Conservation (phyloP, 495 filamentous ascomycete species). For the Astrocystis sublimbata region DNA sequence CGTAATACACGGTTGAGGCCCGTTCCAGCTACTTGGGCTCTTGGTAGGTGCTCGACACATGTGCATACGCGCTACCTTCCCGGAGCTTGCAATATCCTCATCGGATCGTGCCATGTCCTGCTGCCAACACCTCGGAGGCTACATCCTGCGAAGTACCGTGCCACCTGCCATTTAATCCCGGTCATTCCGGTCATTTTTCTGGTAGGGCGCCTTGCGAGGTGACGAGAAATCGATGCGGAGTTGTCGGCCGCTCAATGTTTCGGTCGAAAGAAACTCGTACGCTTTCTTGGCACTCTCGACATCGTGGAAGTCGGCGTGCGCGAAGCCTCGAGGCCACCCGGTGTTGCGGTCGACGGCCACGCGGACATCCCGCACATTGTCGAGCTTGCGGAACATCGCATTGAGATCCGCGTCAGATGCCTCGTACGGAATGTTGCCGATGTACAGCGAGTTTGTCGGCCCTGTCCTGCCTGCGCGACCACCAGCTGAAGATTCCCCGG, state of each 20-base stretch:
- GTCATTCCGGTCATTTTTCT: not conserved
- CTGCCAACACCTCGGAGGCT: not conserved
- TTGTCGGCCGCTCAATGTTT: conserved; percentile 63
- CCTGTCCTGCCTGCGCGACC: conserved; percentile 3
- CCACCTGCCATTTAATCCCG: not conserved
- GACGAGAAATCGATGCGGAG: conserved; percentile 66
- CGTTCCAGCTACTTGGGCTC: not conserved
- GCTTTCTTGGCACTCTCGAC: conserved; percentile 61
- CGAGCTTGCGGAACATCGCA: conserved; percentile 69
- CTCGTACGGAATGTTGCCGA: conserved; percentile 90
- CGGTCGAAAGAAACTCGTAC: conserved; percentile 52
- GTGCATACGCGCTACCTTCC: not conserved
- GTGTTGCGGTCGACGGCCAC: conserved; percentile 88
- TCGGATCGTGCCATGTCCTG: not conserved
- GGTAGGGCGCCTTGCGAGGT: not conserved
- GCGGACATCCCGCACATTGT: conserved; percentile 76
- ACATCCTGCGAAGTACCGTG: not conserved
- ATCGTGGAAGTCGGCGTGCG: conserved; percentile 82
- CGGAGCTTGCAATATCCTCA: not conserved
- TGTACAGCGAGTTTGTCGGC: conserved; percentile 70
- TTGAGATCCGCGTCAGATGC: conserved; percentile 87
- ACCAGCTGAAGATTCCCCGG: not conserved
- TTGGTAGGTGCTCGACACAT: not conserved
- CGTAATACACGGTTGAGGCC: conserved; percentile 2
- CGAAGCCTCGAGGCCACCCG: conserved; percentile 85